A percentile compares a stretch with the other conserved stretches of the same genome.
These are phyloP conservation scores for Cymbopogon flexuosus DNA, from an alignment of 202 grass and related monocot species.

Conservation along the genomic window DNA sequence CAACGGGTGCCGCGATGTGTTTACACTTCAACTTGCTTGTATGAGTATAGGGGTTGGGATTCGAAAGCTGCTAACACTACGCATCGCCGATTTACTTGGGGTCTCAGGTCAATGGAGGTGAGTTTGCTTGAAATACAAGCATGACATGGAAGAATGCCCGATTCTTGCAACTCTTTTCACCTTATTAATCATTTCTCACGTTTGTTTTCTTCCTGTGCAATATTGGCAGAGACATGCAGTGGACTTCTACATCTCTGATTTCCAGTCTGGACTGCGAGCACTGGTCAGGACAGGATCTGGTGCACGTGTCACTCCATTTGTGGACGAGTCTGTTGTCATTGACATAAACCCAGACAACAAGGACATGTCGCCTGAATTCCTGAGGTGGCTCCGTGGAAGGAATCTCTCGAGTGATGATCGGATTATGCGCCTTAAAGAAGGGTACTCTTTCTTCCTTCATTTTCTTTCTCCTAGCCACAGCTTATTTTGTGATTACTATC, in stretches of 20 bases:
- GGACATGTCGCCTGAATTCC: conserved; percentile 58
- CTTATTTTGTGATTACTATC: not conserved
- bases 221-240: conserved; percentile 50
- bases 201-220: conserved; percentile 31
- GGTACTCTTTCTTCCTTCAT: conserved; percentile 30
- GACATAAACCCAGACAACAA: conserved; percentile 67
- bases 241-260: conserved; percentile 89
- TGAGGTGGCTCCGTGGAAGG: conserved; percentile 54
- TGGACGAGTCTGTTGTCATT: conserved; percentile 59
- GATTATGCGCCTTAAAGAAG: conserved; percentile 75
- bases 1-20: conserved; percentile 69
- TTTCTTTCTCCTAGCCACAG: not conserved
- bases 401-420: conserved; percentile 63
- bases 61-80: conserved; percentile 50
- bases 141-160: conserved; percentile 13
- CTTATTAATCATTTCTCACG: conserved; percentile 1
- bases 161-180: not conserved
- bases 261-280: conserved; percentile 62
- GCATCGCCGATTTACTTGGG: conserved; percentile 55
- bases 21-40: conserved; percentile 68
- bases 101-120: conserved; percentile 61
- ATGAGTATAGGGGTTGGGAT: conserved; percentile 68
- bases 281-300: conserved; percentile 59
- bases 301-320: conserved; percentile 49
- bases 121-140: conserved; percentile 16